Conservation (phyloP, 2,329 filamentous ascomycete genomes). For the Harringtonia aguacate region DNA sequence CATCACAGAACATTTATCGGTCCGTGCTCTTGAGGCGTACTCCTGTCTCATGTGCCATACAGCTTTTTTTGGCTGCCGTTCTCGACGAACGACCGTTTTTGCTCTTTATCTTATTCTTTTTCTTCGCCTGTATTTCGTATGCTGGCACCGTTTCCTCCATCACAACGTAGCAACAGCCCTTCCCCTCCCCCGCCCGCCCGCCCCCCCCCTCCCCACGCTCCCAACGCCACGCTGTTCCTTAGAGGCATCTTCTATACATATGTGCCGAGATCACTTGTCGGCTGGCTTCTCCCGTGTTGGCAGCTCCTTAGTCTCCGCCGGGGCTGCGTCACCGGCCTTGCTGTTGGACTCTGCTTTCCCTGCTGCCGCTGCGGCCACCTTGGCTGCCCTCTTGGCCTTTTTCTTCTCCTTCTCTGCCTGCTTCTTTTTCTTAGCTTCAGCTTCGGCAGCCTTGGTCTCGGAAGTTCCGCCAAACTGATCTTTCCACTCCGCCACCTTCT, state of each 20-base stretch:
- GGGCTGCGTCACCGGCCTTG: conserved; percentile 1
- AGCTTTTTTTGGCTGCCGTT: no score
- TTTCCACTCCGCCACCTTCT: conserved; percentile 63
- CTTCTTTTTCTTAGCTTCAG: conserved; percentile 20
- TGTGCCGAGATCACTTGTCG: conserved; percentile 13
- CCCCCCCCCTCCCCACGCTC: no score
- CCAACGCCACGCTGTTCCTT: no score
- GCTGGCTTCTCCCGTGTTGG: conserved; percentile 19
- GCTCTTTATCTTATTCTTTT: no score
- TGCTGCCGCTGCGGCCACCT: conserved; percentile 13
- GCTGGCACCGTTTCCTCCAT: no score
- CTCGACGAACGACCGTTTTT: no score
- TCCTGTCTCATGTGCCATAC: no score
- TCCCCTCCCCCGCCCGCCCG: no score
- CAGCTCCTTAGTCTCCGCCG: conserved; percentile 15
- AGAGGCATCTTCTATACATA: background rate
- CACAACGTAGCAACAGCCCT: no score
- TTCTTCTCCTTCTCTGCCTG: conserved; percentile 18
- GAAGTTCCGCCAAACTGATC: conserved; percentile 42
- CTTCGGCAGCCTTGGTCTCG: conserved; percentile 17
- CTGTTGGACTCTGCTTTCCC: conserved; percentile 5
- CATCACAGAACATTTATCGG: no score
- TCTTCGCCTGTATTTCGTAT: no score
- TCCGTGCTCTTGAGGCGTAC: no score
- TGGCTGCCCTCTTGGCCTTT: conserved; percentile 19